Percentiles rank a stretch among this genome's conserved stretches.
Conservation (phyloP, 768 basidiomycete genomes). For the Lactarius deliciosus region DNA sequence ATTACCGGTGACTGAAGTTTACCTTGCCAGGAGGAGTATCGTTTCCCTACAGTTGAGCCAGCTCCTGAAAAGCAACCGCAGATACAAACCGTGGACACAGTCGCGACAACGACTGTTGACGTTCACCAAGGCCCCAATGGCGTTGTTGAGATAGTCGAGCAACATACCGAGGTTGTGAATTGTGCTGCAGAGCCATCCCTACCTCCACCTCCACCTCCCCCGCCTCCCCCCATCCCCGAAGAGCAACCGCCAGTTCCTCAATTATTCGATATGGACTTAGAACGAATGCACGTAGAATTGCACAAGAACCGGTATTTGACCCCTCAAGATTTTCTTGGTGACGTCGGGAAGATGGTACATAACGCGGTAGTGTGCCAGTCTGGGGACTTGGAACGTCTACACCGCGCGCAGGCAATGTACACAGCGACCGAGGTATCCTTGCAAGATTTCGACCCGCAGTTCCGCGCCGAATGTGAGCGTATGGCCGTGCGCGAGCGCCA, state of each 20-base stretch:
- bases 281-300: conserved; percentile 83
- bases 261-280: conserved; percentile 87
- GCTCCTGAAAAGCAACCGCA: conserved; percentile 27
- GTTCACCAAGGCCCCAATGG: conserved; percentile 44
- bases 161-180: conserved; percentile 32
- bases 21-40: conserved; percentile 67
- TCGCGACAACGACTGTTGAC: conserved; percentile 39
- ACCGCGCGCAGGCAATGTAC: conserved; percentile 86
- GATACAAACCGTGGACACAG: conserved; percentile 36
- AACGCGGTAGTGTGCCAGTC: conserved; percentile 57
- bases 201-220: conserved; percentile 14
- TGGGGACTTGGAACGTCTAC: conserved; percentile 72
- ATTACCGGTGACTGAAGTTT: not conserved
- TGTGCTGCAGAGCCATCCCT: conserved; percentile 10
- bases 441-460: conserved; percentile 78
- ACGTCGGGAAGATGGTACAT: conserved; percentile 77
- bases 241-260: conserved; percentile 44
- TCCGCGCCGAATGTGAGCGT: conserved; percentile 80
- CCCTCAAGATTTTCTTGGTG: conserved; percentile 82
- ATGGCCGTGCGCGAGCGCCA: conserved; percentile 79
- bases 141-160: conserved; percentile 45
- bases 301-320: conserved; percentile 86
- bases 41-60: conserved; percentile 45
- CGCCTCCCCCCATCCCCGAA: conserved; percentile 37
- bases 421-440: conserved; percentile 83